Base-by-base conservation (phyloP, 2,329 filamentous ascomycete genomes). In the Coniella lustricola region DNA sequence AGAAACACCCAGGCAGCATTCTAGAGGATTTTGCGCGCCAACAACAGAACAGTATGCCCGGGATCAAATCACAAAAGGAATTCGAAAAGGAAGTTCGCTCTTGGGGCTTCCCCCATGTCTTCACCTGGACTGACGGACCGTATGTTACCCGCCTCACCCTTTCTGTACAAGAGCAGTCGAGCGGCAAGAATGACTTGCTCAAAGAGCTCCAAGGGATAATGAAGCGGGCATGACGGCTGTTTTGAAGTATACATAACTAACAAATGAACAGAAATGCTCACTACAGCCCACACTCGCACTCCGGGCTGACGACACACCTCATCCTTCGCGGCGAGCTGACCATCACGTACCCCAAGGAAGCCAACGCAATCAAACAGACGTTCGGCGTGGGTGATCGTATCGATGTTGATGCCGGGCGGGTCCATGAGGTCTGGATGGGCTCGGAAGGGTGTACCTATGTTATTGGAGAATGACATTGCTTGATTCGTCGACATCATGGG, bases 361-460 rank as follows among this genome's bases (percentile, higher is more conserved):
- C 67, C 16, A 63, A 66, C 22, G 68, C 75, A 0, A 70, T 67
- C 54, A 85, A 79, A 64, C 73, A 74, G 50, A 81, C 76, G 0
- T 81, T 79, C 52, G 71, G 75, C 0, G 71, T 74, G 1, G 84
- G 84, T 1, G 76, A 76, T 35, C 70, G 83, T 34, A 67, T 87
- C 33, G 83, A 87, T 59, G 81, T 88, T 3, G 81, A 82, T 25
- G 80, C 82, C 2, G 72, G 74, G 7, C 71, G 74, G 49, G 62
- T 76, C 12, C 84, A 88, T 56, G 82, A 87, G 65, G 84, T 87
- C 1, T 86, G 82, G 79, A 74, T 87, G 40, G 83, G 84, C 1
- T 56, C 63, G 1, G 67, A 76, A 51, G 84, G 84, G 0, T 87
- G 84, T 62, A 85, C 80, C 3, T 84, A 83, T 66, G 80, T 82